phyloP scores from a whole-genome alignment of 495 filamentous ascomycete species.

The Aspergillus diversus region DNA sequence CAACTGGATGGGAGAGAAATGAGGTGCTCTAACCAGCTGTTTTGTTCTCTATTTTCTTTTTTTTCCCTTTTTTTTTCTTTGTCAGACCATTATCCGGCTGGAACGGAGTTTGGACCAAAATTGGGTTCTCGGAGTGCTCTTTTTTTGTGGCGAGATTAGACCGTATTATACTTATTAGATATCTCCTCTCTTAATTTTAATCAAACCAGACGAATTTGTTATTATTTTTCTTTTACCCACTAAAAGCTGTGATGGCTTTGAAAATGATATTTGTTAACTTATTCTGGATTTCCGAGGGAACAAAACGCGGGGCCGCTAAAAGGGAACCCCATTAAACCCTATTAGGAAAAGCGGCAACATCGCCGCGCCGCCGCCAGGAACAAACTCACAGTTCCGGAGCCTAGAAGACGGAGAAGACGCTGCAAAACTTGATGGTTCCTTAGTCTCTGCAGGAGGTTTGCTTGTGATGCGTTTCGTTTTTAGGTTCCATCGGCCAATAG shows the following conservation, averaged over 20 bases:
- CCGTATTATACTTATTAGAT: constrained; percentile 1
- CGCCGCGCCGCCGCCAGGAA: no score
- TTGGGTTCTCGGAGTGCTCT: neutral
- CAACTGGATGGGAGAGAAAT: constrained; percentile 77
- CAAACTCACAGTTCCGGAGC: neutral
- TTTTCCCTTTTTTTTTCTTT: constrained; percentile 1
- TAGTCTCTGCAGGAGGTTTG: no score
- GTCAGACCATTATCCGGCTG: neutral
- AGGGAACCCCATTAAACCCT: neutral
- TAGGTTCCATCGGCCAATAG: no score
- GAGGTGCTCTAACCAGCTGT: constrained; percentile 67
- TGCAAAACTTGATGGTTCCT: no score
- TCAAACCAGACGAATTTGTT: neutral
- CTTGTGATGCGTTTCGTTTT: no score
- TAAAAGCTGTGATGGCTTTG: neutral
- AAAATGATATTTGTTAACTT: no score
- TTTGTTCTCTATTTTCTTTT: constrained; percentile 1
- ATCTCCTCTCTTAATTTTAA: constrained; percentile 13
- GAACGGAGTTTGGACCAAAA: constrained; percentile 1
- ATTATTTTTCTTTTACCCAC: neutral
- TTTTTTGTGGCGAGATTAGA: constrained; percentile 9
- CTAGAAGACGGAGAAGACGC: neutral
- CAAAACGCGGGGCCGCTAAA: neutral
- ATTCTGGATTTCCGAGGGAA: no score
- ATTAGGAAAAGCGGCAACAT: constrained; percentile 3